Conservation (phyloP, 2,329 filamentous ascomycete genomes). For the Trichoderma semiorbis region DNA sequence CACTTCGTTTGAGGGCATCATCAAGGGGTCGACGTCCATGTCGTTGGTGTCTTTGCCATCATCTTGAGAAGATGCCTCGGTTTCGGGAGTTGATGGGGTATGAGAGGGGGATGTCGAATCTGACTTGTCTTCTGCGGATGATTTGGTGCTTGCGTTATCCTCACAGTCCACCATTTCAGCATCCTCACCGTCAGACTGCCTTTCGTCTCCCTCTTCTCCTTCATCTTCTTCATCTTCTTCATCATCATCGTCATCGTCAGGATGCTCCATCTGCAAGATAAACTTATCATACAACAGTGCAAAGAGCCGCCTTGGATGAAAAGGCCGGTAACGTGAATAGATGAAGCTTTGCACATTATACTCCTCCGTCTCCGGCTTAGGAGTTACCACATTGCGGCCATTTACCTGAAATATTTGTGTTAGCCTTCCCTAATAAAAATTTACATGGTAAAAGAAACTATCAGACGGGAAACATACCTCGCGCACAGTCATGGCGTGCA, state of each 20-base stretch:
- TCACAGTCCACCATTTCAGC: not conserved
- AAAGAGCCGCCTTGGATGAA: constrained; percentile 47
- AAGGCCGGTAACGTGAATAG: constrained; percentile 57
- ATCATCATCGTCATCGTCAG: constrained; percentile 34
- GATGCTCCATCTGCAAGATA: constrained; percentile 46
- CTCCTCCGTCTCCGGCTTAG: constrained; percentile 69
- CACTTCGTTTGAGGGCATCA: constrained; percentile 37
- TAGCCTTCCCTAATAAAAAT: not conserved
- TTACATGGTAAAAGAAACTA: not conserved
- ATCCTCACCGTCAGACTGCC: constrained; percentile 10
- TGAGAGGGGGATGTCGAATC: not conserved
- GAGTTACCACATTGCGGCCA: constrained; percentile 52
- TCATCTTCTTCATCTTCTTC: constrained; percentile 22
- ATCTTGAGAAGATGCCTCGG: not conserved
- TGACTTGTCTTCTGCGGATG: constrained; percentile 21
- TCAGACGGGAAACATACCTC: constrained; percentile 38
- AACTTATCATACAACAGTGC: constrained; percentile 47
- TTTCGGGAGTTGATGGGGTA: not conserved
- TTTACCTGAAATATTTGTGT: constrained; percentile 35
- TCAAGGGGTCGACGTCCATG: constrained; percentile 23
- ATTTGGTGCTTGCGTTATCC: constrained; percentile 1
- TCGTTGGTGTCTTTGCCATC: not conserved
- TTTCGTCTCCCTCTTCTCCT: not conserved
- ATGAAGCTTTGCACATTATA: constrained; percentile 71
- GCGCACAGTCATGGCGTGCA: constrained; percentile 64